A percentile compares a stretch with the other conserved stretches of the same genome.
These are phyloP conservation scores for Cryphonectria japonica DNA, from an alignment of 2,329 filamentous ascomycete species.

Conservation along the genomic window DNA sequence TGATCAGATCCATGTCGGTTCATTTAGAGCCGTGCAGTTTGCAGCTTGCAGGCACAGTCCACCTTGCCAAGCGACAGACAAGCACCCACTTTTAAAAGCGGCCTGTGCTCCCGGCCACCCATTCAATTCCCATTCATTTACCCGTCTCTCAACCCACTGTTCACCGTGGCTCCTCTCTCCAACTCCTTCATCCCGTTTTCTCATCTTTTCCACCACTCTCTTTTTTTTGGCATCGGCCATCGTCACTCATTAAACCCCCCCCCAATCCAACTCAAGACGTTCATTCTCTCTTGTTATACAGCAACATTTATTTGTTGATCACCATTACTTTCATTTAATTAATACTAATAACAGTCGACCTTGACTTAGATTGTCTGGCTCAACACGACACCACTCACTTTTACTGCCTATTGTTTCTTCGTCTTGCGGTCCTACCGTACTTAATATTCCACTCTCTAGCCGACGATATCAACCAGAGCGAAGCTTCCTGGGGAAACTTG, in stretches of 20 bases:
- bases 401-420: not conserved
- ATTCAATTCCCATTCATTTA: conserved; percentile 28
- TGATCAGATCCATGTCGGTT: conserved; percentile 31
- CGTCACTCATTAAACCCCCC: conserved; percentile 57
- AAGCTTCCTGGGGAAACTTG: conserved; percentile 58
- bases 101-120: conserved; percentile 31
- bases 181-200: conserved; percentile 2
- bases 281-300: conserved; percentile 41
- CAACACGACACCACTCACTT: conserved; percentile 30
- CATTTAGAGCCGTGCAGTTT: conserved; percentile 30
- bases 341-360: conserved; percentile 56
- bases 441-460: conserved; percentile 38
- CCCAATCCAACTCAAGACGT: conserved; percentile 34
- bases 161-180: conserved; percentile 2
- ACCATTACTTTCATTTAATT: conserved; percentile 58
- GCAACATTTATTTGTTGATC: not conserved
- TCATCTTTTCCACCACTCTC: conserved; percentile 32
- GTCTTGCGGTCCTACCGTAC: not conserved
- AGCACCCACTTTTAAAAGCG: conserved; percentile 29
- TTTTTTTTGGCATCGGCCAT: conserved; percentile 54
- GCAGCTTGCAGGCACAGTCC: conserved; percentile 28
- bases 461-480: conserved; percentile 34
- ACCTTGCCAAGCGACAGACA: conserved; percentile 9
- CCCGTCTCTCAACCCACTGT: conserved; percentile 24
- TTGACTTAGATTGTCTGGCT: conserved; percentile 44